These are phyloP conservation scores for Rhytidiadelphus loreus DNA, from an alignment of 225 moss, liverwort and hornwort species.

Conservation along the genomic window DNA sequence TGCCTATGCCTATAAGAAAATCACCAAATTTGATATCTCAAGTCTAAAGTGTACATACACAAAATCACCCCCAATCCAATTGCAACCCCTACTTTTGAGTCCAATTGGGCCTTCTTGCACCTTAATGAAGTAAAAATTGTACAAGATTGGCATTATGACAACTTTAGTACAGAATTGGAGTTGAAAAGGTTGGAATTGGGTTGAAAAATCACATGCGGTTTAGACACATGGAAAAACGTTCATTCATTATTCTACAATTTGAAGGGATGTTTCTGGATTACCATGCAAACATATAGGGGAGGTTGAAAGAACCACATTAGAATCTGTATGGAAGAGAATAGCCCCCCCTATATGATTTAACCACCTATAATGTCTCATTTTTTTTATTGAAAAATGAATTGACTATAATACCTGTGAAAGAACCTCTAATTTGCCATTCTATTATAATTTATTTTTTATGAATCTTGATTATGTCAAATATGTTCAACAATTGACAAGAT, in stretches of 20 bases:
- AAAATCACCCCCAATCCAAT: accelerated
- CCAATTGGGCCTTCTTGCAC: not conserved
- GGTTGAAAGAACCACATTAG: not conserved
- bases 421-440: not conserved
- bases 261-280: not conserved
- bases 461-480: too few relatives aligned
- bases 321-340: not conserved
- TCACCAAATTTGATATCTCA: not conserved
- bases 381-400: not conserved
- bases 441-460: too few relatives aligned
- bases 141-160: not conserved
- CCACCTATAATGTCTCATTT: too few relatives aligned
- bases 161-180: too few relatives aligned
- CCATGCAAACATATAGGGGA: too few relatives aligned
- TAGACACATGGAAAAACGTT: not conserved
- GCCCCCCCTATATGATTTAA: not conserved
- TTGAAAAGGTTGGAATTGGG: too few relatives aligned
- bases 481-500: accelerated
- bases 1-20: accelerated
- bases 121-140: not conserved
- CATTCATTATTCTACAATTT: not conserved
- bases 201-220: accelerated
- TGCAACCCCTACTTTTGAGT: accelerated
- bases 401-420: not conserved
- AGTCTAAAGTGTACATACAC: not conserved